Conservation (phyloP, 495 filamentous ascomycete species). For the Chaetomium fimeti region DNA sequence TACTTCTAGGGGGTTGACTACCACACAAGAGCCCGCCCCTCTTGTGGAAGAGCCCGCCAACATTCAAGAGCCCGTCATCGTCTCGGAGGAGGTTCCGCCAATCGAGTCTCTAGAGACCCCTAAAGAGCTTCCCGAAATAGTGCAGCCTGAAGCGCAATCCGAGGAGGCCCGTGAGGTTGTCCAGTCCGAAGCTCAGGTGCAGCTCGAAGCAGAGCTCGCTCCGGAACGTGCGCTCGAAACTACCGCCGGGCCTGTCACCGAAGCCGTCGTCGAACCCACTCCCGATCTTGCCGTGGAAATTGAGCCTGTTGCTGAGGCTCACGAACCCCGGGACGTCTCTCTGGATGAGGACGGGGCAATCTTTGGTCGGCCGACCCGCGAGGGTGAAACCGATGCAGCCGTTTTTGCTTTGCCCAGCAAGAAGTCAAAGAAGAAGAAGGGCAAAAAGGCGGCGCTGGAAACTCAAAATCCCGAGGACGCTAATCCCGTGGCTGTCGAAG, state of each 20-base stretch:
- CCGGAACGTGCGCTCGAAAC: neutral
- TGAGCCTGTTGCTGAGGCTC: neutral
- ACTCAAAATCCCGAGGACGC: slow-evolving; percentile 12
- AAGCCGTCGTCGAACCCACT: neutral
- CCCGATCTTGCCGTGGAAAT: neutral
- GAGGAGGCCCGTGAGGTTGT: neutral
- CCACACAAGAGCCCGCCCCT: neutral
- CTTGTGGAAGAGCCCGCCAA: slow-evolving; percentile 1
- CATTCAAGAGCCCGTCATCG: neutral
- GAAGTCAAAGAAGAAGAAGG: slow-evolving; percentile 38
- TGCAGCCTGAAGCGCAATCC: slow-evolving; percentile 24
- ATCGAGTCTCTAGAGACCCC: neutral
- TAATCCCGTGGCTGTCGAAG: neutral
- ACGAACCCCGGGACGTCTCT: no score
- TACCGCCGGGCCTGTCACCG: neutral
- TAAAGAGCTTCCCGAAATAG: slow-evolving; percentile 10
- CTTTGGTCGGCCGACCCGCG: no score
- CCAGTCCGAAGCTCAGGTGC: slow-evolving; percentile 3
- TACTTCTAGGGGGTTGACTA: neutral
- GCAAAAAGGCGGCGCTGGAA: slow-evolving; percentile 23
- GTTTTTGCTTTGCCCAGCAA: no score
- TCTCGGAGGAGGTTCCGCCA: neutral
- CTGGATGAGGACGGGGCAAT: no score
- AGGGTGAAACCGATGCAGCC: no score
- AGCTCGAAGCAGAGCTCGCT: neutral